phyloP scores from a whole-genome alignment of 2,329 filamentous ascomycete species.

The Plectosphaerella cucumerina region DNA sequence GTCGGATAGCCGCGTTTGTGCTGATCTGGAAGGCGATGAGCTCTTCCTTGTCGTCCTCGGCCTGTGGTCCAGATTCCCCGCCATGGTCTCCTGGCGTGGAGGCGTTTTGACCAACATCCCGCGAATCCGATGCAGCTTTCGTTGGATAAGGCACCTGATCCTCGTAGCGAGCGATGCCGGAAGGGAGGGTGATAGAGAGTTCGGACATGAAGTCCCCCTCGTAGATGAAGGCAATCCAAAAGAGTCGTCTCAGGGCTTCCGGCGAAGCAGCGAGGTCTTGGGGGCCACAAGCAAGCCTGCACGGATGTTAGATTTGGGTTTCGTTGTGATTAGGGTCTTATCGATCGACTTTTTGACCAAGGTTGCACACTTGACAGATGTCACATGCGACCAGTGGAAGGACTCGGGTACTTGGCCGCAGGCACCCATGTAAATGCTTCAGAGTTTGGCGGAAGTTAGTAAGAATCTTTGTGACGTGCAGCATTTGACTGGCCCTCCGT shows the following conservation, averaged over 20 bases:
- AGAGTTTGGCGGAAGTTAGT: no score
- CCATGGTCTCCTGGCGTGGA: background rate
- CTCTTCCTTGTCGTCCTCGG: constrained; percentile 13
- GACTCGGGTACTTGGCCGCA: constrained; percentile 16
- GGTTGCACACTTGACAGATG: constrained; percentile 20
- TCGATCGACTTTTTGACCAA: constrained; percentile 13
- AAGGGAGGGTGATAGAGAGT: constrained; percentile 20
- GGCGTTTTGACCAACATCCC: background rate
- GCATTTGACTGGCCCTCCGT: no score
- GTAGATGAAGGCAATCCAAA: constrained; percentile 23
- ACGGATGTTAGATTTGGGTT: background rate
- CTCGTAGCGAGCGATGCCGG: constrained; percentile 23
- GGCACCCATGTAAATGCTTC: constrained; percentile 19
- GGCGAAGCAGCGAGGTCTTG: background rate
- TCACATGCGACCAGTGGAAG: constrained; percentile 18
- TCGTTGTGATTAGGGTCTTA: background rate
- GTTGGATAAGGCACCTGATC: constrained; percentile 20
- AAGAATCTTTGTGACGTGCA: no score
- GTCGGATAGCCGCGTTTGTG: constrained; percentile 23
- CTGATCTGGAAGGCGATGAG: constrained; percentile 24
- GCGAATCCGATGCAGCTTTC: background rate
- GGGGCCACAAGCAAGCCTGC: background rate
- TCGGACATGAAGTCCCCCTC: constrained; percentile 25
- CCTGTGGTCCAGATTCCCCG: background rate
- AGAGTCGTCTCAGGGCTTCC: constrained; percentile 19